A percentile compares a stretch with the other conserved stretches of the same genome.
These are phyloP conservation scores for Ceratobasidium sp. DNA, from an alignment of 1,284 basidiomycete genomes.

Conservation along the genomic window DNA sequence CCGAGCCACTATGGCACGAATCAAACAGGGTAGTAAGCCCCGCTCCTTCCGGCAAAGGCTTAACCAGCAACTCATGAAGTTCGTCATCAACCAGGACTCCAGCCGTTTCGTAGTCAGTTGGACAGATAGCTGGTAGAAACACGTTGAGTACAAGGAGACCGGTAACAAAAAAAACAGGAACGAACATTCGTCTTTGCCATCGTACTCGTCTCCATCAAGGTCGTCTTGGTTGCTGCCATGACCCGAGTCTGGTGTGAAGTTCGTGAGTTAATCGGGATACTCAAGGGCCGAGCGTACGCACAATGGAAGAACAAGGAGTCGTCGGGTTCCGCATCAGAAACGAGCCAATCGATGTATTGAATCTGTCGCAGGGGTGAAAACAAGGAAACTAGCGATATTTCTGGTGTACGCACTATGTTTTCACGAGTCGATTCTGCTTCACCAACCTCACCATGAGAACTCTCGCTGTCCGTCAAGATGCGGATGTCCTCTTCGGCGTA, in stretches of 20 bases:
- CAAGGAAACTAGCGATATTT: background rate
- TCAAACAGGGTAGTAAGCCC: constrained; percentile 42
- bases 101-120: constrained; percentile 41
- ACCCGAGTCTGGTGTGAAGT: constrained; percentile 6
- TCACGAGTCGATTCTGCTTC: constrained; percentile 33
- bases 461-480: constrained; percentile 38
- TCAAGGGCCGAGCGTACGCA: background rate
- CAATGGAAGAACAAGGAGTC: constrained; percentile 43
- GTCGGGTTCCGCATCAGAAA: constrained; percentile 35
- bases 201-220: constrained; percentile 39
- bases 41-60: constrained; percentile 38
- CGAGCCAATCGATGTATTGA: constrained; percentile 38
- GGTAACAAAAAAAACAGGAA: background rate
- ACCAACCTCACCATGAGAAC: constrained; percentile 30
- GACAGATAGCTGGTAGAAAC: constrained; percentile 32
- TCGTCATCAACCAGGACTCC: constrained; percentile 38
- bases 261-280: background rate
- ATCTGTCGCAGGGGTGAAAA: background rate
- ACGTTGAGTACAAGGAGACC: background rate
- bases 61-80: constrained; percentile 31
- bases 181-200: constrained; percentile 42
- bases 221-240: constrained; percentile 42
- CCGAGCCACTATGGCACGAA: constrained; percentile 41
- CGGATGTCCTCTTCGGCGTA: constrained; percentile 34
- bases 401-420: constrained; percentile 20